Evolutionary conservation across 169 alveolate genomes (phyloP), one percentile per base, ranked within the genome.

Genomic region (Plasmodium knowlesi): DNA sequence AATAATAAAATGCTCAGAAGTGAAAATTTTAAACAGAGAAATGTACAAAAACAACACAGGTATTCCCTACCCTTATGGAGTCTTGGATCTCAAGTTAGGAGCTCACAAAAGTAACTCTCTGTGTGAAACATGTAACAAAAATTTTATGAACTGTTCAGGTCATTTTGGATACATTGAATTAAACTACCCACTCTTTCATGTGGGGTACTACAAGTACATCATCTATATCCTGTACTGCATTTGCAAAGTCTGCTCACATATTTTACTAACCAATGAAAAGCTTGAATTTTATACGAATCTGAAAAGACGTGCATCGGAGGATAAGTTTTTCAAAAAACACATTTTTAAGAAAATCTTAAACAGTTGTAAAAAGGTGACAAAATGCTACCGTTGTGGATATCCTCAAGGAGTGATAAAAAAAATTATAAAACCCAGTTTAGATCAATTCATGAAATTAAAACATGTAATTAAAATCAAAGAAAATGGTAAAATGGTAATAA

Each of bases 151-250:
- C 82, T 99, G 99, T 96, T 99, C 99, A 34, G 99, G 99, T 9
- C 99, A 99, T 92, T 99, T 98, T 97, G 99, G 99, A 5, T 98
- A 97, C 92, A 96, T 99, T 50, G 97, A 97, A 82, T 96, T 99
- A 84, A 98, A 97, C 84, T 95, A 98, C 84, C 99, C 99, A 25
- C 99, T 99, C 19, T 99, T 98, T 95, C 99, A 99, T 95, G 97
- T 98, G 3, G 99, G 99, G 0, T 99, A 98, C 96, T 98, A 99
- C 94, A 98, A 98, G 96, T 99, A 98, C 95, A 94, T 97, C 10
- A 96, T 98, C 16, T 98, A 97, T 80, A 97, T 99, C 25, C 93
- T 99, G 43, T 95, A 97, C 90, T 96, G 98, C 50, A 97, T 98
- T 37, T 99, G 99, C 96, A 98, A 99, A 96, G 95, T 92, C 54